A percentile compares a stretch with the other conserved stretches of the same genome.
Evolutionary conservation across 2,329 filamentous ascomycete species (phyloP).

Genomic region (Penicillium sp.): DNA sequence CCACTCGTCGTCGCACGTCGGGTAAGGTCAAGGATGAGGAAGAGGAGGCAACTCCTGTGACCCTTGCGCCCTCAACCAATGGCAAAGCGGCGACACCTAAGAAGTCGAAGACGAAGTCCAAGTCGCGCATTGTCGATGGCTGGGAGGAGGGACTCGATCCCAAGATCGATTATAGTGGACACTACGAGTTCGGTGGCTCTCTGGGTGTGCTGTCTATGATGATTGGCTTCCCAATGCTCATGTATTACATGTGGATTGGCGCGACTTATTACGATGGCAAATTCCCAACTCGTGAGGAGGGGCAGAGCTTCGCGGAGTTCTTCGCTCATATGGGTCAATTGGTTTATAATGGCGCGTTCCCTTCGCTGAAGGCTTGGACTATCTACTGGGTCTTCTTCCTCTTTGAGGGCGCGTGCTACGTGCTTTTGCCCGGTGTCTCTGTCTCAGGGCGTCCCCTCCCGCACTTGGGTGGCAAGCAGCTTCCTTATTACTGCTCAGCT

Average conservation of each 20-base stretch:
- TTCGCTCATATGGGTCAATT: slow-evolving; percentile 66
- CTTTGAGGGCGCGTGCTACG: slow-evolving; percentile 79
- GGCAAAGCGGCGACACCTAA: slow-evolving; percentile 19
- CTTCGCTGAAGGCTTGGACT: slow-evolving; percentile 75
- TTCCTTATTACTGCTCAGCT: slow-evolving; percentile 92
- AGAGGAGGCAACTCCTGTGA: slow-evolving; percentile 22
- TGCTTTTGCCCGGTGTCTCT: slow-evolving; percentile 81
- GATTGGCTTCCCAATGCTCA: slow-evolving; percentile 86
- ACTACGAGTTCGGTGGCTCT: slow-evolving; percentile 83
- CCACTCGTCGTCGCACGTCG: slow-evolving; percentile 32
- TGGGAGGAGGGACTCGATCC: slow-evolving; percentile 43
- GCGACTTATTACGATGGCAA: slow-evolving; percentile 88
- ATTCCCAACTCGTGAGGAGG: slow-evolving; percentile 65
- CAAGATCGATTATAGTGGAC: slow-evolving; percentile 49
- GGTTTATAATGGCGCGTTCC: slow-evolving; percentile 81
- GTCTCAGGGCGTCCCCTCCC: slow-evolving; percentile 83
- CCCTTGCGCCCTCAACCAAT: slow-evolving; percentile 20
- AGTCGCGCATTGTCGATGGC: slow-evolving; percentile 38
- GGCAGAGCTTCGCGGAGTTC: slow-evolving; percentile 70
- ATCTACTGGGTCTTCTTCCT: slow-evolving; percentile 96
- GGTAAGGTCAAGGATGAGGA: slow-evolving; percentile 30
- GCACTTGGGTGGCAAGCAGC: slow-evolving; percentile 77
- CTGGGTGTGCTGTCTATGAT: slow-evolving; percentile 80
- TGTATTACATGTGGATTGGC: slow-evolving; percentile 99
- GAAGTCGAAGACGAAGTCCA: slow-evolving; percentile 16